Conservation (phyloP, 148 eudicot species). For the Pharnaceum exiguum region DNA sequence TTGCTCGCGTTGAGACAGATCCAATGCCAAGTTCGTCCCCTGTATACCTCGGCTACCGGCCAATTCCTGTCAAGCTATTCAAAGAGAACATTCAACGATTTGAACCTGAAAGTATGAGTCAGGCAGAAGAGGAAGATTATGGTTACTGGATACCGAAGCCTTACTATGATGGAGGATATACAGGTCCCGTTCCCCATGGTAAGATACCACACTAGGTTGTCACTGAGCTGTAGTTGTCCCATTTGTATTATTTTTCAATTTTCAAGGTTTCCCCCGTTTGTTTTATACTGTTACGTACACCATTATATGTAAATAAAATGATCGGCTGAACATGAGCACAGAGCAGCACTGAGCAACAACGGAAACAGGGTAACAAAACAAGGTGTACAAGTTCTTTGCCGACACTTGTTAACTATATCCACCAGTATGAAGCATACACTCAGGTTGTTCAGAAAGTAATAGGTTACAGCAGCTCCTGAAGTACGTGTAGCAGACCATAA, state of each 20-base stretch:
- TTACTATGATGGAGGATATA: constrained; percentile 17
- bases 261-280: neutral
- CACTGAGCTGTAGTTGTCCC: constrained; percentile 1
- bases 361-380: too few relatives aligned
- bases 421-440: too few relatives aligned
- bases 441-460: too few relatives aligned
- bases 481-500: too few relatives aligned
- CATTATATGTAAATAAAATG: too few relatives aligned
- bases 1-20: neutral
- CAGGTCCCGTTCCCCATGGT: constrained; percentile 27
- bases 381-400: too few relatives aligned
- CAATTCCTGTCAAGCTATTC: neutral
- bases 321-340: too few relatives aligned
- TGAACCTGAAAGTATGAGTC: neutral
- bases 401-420: too few relatives aligned
- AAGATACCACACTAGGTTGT: constrained; percentile 17
- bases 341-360: too few relatives aligned
- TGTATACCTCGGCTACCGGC: neutral
- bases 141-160: constrained; percentile 40
- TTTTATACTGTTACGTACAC: too few relatives aligned
- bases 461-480: too few relatives aligned
- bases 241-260: neutral
- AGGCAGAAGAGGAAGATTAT: constrained; percentile 31
- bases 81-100: neutral
- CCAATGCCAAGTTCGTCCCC: neutral